These are phyloP conservation scores for Phialophora macrospora DNA, from an alignment of 2,329 filamentous ascomycete species.

Conservation along the genomic window DNA sequence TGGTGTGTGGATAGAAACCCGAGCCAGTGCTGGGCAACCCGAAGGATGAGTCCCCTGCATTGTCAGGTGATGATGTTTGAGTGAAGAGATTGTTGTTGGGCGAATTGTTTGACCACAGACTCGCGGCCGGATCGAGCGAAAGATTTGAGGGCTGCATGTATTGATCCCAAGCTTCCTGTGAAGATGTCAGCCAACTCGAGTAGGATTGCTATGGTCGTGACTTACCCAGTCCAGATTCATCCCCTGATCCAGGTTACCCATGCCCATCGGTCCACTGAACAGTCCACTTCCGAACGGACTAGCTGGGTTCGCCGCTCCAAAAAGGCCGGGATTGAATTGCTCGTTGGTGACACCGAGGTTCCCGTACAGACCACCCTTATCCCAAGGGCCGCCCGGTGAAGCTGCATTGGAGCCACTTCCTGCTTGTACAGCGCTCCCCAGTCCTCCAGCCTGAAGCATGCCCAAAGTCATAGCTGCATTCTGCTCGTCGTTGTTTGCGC, in stretches of 20 bases:
- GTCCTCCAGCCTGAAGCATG: constrained; percentile 58
- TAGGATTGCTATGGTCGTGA: not conserved
- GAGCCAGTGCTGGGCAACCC: constrained; percentile 22
- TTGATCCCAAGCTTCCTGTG: constrained; percentile 69
- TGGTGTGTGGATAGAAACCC: constrained; percentile 29
- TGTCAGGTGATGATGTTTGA: constrained; percentile 29
- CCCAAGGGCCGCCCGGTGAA: constrained; percentile 39
- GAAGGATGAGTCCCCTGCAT: constrained; percentile 24
- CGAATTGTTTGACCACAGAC: constrained; percentile 44
- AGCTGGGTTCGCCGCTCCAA: constrained; percentile 49
- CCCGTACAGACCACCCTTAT: constrained; percentile 34
- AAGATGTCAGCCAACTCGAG: constrained; percentile 37
- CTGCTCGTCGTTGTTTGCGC: constrained; percentile 61
- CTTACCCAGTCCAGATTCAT: constrained; percentile 68
- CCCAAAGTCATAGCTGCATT: constrained; percentile 73
- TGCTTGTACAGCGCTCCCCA: constrained; percentile 36
- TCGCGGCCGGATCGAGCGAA: constrained; percentile 49
- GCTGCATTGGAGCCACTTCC: constrained; percentile 43
- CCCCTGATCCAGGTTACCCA: constrained; percentile 55
- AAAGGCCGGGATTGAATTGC: constrained; percentile 29
- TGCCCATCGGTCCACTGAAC: constrained; percentile 62
- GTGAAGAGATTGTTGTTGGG: constrained; percentile 34
- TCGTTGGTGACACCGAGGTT: constrained; percentile 15
- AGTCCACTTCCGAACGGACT: constrained; percentile 59
- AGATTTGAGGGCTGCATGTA: constrained; percentile 65